Evolutionary conservation across 2,329 filamentous ascomycete genomes (phyloP), one percentile per base, ranked within the genome.

Genomic region (Microthyrium microscopicum): DNA sequence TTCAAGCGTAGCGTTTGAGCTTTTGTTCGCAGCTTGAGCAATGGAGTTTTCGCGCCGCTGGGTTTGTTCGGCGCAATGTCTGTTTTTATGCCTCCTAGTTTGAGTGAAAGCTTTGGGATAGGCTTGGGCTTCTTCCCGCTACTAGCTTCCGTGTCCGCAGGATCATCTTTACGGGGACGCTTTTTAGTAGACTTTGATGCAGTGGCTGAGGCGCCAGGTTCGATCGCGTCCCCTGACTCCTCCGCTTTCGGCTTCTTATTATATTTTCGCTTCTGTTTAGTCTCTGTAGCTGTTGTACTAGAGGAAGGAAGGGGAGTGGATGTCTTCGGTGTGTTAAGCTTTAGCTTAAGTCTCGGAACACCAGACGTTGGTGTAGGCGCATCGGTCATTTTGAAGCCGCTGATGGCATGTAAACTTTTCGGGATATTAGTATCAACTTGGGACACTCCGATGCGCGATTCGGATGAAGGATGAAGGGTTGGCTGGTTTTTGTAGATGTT

Each of bases 201-300:
- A 44, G 35, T 56, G 50, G 41, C 38, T 35, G 9, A 49, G 31
- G 9, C 44, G 40, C 26, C n/a, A n/a, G 49, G 42, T 24, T 47
- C 48, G 36, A 44, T 42, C 18, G 46, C 46, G 34, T 51, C 52
- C 21, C 41, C 33, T 24, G 26, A 39, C 17, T 26, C 26, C 13
- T 41, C 37, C 4, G 32, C 15, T 38, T 54, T 55, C 28, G 47
- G 39, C 40, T 60, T 59, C 45, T 54, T 57, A 25, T 45, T 54
- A 44, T 58, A 58, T 31, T 57, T 53, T 36, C 56, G 55, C 48
- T 60, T 60, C 32, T 46, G 47, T 39, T 49, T 50, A 11, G 40
- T 62, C 57, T 56, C 40, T 56, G 47, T 48, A 46, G 20, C 54
- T 46, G 4, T 47, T 43, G 35, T 49, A 42, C n/a, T n/a, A n/a